Evolutionary conservation across 352 stramenopile genomes (phyloP), one percentile per base, ranked within the genome.

Genomic region (Pythium vanterpoolii): DNA sequence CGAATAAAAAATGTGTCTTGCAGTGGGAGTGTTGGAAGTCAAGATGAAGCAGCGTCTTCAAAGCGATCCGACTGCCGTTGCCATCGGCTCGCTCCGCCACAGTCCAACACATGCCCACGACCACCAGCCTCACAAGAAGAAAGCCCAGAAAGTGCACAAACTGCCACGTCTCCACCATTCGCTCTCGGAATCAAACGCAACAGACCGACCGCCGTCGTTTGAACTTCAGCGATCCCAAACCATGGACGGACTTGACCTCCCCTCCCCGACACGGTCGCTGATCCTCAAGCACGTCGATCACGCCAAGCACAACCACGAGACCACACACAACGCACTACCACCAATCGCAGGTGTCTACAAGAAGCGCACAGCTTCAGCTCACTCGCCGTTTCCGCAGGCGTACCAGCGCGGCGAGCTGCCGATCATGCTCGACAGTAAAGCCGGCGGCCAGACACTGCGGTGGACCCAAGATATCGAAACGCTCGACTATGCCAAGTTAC

Each of bases 401-500:
- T 89, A 89, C 34, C 66, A 77, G 46, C 77, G 79, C 28, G 80
- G 80, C 46, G 77, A 89, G 36, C 61, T 89, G 10, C 79, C 79
- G 9, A 86, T 89, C 55, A 86, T 87, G 77, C 65, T 87, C 34
- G 74, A 89, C 64, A 71, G 57, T 44, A 69, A 72, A 30, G 51
- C 69, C 3, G 76, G 77, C 4, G 79, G 76, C 34, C 81, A 86
- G 38, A 79, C 72, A 21, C 55, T 89, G 5, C 73, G 74, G 3
- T 90, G 77, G 78, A 87, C 69, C 5, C 53, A 83, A 28, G 66
- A 82, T 42, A 66, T 93, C 30, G 69, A 71, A 42, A 71, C 69
- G 47, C 66, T 96, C 43, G 87, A 96, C 71, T 96, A 92, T 55
- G 48, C 68, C 34, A 89, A 90, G 58, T 89, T 96, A 64, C 79